Base-by-base conservation (phyloP, 2,329 filamentous ascomycete genomes). In the Metarhizium album region DNA sequence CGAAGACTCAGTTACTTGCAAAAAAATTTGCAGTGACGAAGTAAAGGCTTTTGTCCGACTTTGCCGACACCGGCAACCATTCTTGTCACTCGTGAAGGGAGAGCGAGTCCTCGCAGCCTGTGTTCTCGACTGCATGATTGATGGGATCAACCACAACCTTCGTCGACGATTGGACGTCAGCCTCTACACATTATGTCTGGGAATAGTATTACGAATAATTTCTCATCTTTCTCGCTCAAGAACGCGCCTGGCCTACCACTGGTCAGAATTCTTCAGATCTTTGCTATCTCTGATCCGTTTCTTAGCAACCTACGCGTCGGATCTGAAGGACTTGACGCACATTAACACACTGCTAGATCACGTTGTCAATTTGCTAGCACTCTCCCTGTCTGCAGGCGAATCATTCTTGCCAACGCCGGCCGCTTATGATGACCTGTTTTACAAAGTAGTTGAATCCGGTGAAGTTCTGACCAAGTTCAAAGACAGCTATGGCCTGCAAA, bases 371-470 rank as follows among this genome's bases (percentile, higher is more conserved):
- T 73, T 96, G 5, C 74, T 96, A 38, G 88, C 88, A 1, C 78
- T 96, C 38, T 87, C 88, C 2, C 75, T 98, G 7, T 93, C 87
- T 2, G 81, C 83, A 2, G 93, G 93, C 6, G 93, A 97, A 65
- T 83, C 86, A 2, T 97, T 98, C 68, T 76, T 98, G 7, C 93
- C 91, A 0, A 87, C 87, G 29, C 84, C 90, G 1, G 80, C 86
- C 18, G 84, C 88, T 2, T 97, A 97, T 67, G 93, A 98, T 60
- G 93, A 98, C 62, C 75, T 98, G 0, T 97, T 98, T 70, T 98
- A 98, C 79, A 98, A 98, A 70, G 79, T 97, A 2, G 90, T 97
- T 24, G 93, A 98, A 68, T 87, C 85, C 2, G 89, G 90, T 11
- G 88, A 95, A 46, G 78, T 88, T 13, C 76, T 97, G 22, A 72